Conservation (phyloP, 2,329 filamentous ascomycete species). For the Pseudopyricularia cyperi region DNA sequence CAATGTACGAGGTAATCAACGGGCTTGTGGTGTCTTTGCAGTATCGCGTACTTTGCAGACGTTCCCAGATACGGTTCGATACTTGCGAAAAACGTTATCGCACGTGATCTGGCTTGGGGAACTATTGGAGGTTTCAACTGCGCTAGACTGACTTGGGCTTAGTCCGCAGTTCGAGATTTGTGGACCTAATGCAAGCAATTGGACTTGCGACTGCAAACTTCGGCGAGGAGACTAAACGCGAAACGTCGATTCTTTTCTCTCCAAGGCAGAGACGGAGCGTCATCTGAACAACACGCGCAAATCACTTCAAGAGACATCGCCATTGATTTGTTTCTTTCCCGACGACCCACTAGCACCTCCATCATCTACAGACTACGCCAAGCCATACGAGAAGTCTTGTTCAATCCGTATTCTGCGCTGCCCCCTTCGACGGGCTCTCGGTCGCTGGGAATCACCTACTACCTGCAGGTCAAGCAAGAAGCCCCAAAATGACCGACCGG, state of each 20-base stretch:
- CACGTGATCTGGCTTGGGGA: not conserved
- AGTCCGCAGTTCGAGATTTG: not conserved
- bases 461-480: not conserved
- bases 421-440: not conserved
- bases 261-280: not conserved
- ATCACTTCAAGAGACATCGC: not conserved
- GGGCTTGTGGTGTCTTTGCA: not conserved
- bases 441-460: not conserved
- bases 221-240: not conserved
- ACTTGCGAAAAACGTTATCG: not conserved
- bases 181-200: not conserved
- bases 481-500: constrained; percentile 79
- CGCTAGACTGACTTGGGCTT: not conserved
- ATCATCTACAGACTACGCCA: too few species aligned
- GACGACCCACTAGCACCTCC: too few species aligned
- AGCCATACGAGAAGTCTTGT: too few species aligned
- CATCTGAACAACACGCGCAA: not conserved
- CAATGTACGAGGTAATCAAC: not conserved
- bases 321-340: too few species aligned
- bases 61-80: not conserved
- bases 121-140: not conserved
- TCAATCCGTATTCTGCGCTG: not conserved
- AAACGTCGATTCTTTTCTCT: not conserved
- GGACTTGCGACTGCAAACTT: not conserved
- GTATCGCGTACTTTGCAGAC: not conserved